Base-by-base conservation (phyloP, 768 basidiomycete species). In the Amanita rubescens region DNA sequence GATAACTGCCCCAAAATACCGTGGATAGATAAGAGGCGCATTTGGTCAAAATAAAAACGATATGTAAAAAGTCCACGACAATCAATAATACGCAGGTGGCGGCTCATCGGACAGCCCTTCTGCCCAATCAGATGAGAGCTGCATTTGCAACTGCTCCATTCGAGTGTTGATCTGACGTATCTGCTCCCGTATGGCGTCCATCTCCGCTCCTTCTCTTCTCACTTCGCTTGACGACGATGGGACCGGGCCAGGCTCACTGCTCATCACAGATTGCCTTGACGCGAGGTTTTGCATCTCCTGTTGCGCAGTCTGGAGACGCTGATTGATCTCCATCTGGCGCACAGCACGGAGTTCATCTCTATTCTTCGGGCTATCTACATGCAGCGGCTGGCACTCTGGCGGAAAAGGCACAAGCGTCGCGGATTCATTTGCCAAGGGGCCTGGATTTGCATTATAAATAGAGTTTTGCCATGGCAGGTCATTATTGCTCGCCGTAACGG, bases 41-140 rank as follows among this genome's bases (percentile, higher is more conserved):
- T 3, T 8, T 30, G 27, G 27, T 8, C 8, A 30, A 30, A 30
- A 4, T 30, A 4, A 4, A 30, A 30, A 30, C 8, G 8, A 30
- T 4, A 30, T 30, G 27, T 30, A n/a, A n/a, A n/a, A n/a, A n/a
- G 27, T 30, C 27, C 27, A 4, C 12, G 9, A 43, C 9, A 3
- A 4, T 43, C 22, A 24, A 24, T 12, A 11, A 43, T 43, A 43
- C 25, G 42, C 45, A 5, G 53, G 53, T n/a, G 53, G 53, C 20
- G 9, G 20, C 9, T 54, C 35, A 19, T 47, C 44, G 10, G 53
- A 38, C 32, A 60, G 37, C 1, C 57, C 57, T 14, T 35, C 25
- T 19, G 51, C 59, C 59, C 59, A 58, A 22, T 54, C 38, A 2
- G 57, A 58, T 12, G 49, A 19, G 6, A 25, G 39, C 22, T 58